Conservation (phyloP, 306 rosid species). For the Argentina anserina region DNA sequence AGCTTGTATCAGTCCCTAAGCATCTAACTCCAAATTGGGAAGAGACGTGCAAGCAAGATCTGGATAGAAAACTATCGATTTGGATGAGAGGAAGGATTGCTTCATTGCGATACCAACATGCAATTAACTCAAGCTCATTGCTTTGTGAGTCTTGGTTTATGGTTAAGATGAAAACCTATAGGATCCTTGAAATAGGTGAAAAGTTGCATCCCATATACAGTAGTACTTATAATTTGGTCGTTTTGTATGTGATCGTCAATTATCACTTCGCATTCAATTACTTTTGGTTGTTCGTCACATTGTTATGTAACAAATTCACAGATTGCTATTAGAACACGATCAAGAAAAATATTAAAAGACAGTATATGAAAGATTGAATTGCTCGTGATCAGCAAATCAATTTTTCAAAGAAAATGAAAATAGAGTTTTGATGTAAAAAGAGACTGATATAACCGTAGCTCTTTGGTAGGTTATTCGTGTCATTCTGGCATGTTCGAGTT, state of each 20-base stretch:
- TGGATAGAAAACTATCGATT: no score
- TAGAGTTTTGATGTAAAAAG: neutral
- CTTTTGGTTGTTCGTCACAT: no score
- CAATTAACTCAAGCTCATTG: neutral
- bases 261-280: no score
- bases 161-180: neutral
- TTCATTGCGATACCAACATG: no score
- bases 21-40: neutral
- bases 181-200: neutral
- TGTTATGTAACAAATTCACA: neutral
- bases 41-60: neutral
- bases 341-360: neutral
- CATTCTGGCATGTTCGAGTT: neutral
- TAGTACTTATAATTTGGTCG: no score
- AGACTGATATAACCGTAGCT: slow-evolving; percentile 5
- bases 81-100: neutral
- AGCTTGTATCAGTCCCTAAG: neutral
- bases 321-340: neutral
- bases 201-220: neutral
- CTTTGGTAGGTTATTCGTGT: neutral
- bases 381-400: neutral
- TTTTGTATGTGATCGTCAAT: no score
- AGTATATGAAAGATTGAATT: neutral
- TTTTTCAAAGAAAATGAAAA: neutral
- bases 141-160: neutral